Evolutionary conservation across 2,329 filamentous ascomycete species (phyloP), one percentile per base, ranked within the genome.

Genomic region (Nemania abortiva): DNA sequence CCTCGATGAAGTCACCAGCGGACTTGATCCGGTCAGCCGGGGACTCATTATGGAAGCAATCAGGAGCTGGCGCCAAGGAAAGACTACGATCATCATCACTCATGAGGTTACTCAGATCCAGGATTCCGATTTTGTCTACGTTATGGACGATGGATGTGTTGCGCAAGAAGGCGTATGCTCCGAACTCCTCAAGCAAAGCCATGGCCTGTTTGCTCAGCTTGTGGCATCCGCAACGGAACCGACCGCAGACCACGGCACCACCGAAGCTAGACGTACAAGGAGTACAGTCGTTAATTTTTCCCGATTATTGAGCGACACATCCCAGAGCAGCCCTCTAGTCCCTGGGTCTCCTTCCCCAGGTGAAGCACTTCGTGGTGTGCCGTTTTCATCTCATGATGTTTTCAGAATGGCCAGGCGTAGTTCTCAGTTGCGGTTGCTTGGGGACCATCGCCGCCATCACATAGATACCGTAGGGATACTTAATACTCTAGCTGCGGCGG

Each of bases 21-120:
- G 93, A 0, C 83, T 98, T 10, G 95, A 98, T 74, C 88, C 90
- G n/a, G 84, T 87, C 10, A 95, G 87, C 65, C 87, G 91, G 69
- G 82, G 82, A 0, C 79, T 90, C 13, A 87, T 97, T 45, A 91
- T 97, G 85, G 88, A 92, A 50, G 88, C 90, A 0, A 91, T 98
- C 61, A 86, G 93, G 7, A 77, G 86, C 22, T 98, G 94, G 95
- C 87, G 96, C 24, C 83, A 82, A 42, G 91, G 88, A 0, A 96
- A 93, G 78, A 98, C 95, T 0, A 98, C 95, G 0, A 92, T 98
- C 60, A 89, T 98, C 72, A 95, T 98, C 74, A 98, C 96, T 0
- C 95, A 98, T 76, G 94, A 98, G 72, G 87, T 96, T 37, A 87
- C 89, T 0, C 92, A 95, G 72, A 95, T 98, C 10, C 79, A 82